Evolutionary conservation across 1,284 basidiomycete genomes (phyloP), one percentile per base, ranked within the genome.

Genomic region (Apiotrichum gamsii): DNA sequence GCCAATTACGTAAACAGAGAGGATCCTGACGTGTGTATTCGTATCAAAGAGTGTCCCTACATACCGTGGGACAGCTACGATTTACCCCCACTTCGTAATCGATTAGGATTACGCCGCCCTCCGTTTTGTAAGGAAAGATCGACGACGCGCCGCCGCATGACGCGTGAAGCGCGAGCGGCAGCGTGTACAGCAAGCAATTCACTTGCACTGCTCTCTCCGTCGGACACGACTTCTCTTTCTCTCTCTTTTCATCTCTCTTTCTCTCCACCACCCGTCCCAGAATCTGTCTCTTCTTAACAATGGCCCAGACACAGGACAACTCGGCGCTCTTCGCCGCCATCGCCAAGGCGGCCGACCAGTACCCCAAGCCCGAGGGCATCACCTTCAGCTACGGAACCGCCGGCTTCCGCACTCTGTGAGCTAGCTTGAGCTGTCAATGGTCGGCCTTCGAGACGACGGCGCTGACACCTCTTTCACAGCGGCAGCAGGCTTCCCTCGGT

Each of bases 301-400:
- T 47, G 45, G 33, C 45, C n/a, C 39, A 47, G 45, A 13, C 46
- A 13, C 39, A 42, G 35, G 58, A 61, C 30, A 56, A 64, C 53
- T 51, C 57, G 15, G 40, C 51, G 10, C 54, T 70, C 31, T 54
- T 62, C 35, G 53, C 57, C n/a, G 45, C 61, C n/a, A 65, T 74
- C 35, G 49, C 51, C 15, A 39, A 56, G 25, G 67, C 63, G 2
- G 59, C 69, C 1, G 60, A 70, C 42, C 46, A 56, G 29, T 75
- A 77, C 57, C 75, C 74, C 6, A 76, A 76, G 59, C 74, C 75
- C 13, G 61, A 69, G 36, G 58, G 59, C 6, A 56, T 74, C 44
- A 70, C 57, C 25, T 95, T 85, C 64, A 82, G 85, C 51, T 97
- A 96, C 77, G 93, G 93, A 5, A 97, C 93, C 0, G 91, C 93